Conservation (phyloP, 31 red algal genomes). For the Pterothamnion heteromorphum region DNA sequence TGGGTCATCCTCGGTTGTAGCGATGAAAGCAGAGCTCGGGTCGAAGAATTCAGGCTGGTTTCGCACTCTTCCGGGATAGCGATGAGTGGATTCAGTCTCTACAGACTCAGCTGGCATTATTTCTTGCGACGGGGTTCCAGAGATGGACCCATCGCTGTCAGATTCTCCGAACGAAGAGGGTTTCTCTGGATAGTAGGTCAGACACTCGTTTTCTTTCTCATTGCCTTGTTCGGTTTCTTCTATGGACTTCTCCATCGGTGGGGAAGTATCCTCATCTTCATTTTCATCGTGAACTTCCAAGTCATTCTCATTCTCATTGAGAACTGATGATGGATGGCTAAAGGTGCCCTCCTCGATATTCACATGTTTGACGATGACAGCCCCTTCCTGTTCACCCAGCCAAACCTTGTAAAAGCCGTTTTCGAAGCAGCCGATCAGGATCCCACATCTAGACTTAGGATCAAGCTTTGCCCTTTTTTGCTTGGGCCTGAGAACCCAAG, state of each 20-base stretch:
- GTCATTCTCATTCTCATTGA: neutral
- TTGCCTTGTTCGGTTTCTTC: neutral
- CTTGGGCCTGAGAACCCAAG: constrained; percentile 27
- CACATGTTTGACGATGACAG: constrained; percentile 6
- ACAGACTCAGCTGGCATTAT: neutral
- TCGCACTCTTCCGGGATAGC: no score
- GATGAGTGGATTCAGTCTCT: no score
- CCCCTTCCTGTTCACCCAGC: neutral
- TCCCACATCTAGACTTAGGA: neutral
- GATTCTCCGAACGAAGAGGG: neutral
- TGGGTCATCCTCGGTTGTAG: neutral
- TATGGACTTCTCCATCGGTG: neutral
- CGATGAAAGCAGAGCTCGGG: no score
- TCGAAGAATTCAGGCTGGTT: no score
- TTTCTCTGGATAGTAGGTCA: constrained; percentile 22
- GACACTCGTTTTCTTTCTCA: neutral
- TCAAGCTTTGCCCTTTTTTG: constrained; percentile 27
- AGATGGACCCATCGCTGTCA: neutral
- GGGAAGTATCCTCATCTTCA: neutral
- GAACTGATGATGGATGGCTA: no score
- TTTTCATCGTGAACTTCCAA: neutral
- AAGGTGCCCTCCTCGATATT: constrained; percentile 36
- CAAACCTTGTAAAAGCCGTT: constrained; percentile 28
- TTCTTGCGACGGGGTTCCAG: neutral
- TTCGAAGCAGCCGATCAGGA: constrained; percentile 21